phyloP scores from a whole-genome alignment of 2,329 filamentous ascomycete genomes.

The Pseudocercospora fuligena region DNA sequence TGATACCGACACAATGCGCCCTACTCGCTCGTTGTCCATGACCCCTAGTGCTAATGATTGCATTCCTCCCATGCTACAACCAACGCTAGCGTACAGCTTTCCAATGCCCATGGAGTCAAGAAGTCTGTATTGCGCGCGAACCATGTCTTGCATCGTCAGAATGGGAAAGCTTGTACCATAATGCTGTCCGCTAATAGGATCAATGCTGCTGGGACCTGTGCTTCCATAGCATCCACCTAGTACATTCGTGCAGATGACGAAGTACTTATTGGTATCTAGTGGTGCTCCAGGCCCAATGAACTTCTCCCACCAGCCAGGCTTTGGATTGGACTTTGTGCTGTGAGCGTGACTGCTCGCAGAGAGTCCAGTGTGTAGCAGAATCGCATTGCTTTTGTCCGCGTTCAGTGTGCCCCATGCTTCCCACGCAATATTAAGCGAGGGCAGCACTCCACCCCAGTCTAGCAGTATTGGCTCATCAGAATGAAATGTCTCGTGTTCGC shows the following conservation, averaged over 20 bases:
- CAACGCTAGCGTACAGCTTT: slow-evolving; percentile 87
- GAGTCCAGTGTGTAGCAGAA: slow-evolving; percentile 89
- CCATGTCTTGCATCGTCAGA: slow-evolving; percentile 96
- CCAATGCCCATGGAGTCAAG: slow-evolving; percentile 77
- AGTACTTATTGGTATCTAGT: slow-evolving; percentile 89
- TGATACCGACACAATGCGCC: slow-evolving; percentile 83
- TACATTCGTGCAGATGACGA: slow-evolving; percentile 95
- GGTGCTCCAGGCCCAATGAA: slow-evolving; percentile 90
- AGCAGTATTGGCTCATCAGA: slow-evolving; percentile 76
- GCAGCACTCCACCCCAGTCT: slow-evolving; percentile 94
- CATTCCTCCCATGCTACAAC: slow-evolving; percentile 98
- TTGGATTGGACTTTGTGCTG: slow-evolving; percentile 82
- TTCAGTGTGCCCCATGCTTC: slow-evolving; percentile 90
- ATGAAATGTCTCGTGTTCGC: slow-evolving; percentile 78
- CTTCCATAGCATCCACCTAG: slow-evolving; percentile 95
- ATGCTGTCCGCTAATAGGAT: slow-evolving; percentile 82
- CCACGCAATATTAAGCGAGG: slow-evolving; percentile 87
- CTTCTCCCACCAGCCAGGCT: slow-evolving; percentile 97
- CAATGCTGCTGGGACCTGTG: slow-evolving; percentile 85
- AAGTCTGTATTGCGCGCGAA: slow-evolving; percentile 88
- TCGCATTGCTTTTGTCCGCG: slow-evolving; percentile 79
- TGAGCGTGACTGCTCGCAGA: slow-evolving; percentile 97
- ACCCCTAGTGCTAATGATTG: slow-evolving; percentile 87
- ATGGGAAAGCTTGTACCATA: slow-evolving; percentile 97
- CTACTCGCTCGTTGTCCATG: slow-evolving; percentile 80